phyloP scores from a whole-genome alignment of 768 basidiomycete species.

The Trichaptum fuscoviolaceum region DNA sequence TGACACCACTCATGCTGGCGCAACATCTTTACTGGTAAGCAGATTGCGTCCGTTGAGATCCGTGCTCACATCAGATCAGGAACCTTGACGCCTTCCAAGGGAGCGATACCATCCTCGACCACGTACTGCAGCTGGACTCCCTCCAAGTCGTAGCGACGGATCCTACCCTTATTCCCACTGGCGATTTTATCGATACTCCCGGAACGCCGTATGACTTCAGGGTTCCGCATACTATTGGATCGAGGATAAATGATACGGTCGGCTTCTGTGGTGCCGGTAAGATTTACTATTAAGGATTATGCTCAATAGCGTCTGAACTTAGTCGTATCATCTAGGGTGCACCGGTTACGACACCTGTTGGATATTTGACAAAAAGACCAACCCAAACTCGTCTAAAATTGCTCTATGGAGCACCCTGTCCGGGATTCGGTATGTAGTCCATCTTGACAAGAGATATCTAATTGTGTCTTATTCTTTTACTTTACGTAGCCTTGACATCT shows the following conservation, averaged over 20 bases:
- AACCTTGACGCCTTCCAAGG: constrained; percentile 50
- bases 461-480: not conserved
- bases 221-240: constrained; percentile 32
- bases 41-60: not conserved
- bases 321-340: constrained; percentile 32
- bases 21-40: constrained; percentile 49
- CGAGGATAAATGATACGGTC: constrained; percentile 30
- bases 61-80: constrained; percentile 21
- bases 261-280: constrained; percentile 37
- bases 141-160: constrained; percentile 38
- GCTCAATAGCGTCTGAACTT: not conserved
- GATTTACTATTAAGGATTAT: not conserved
- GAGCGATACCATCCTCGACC: constrained; percentile 32
- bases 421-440: constrained; percentile 37
- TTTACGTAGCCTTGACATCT: constrained; percentile 39
- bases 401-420: constrained; percentile 44
- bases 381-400: constrained; percentile 25
- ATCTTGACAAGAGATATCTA: not conserved
- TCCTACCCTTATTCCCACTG: constrained; percentile 34
- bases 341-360: constrained; percentile 46
- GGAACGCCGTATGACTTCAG: constrained; percentile 42
- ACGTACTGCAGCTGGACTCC: constrained; percentile 31
- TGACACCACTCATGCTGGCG: constrained; percentile 55
- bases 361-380: constrained; percentile 37
- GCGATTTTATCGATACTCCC: constrained; percentile 28